A percentile compares a stretch with the other conserved stretches of the same genome.
Conservation (phyloP, 495 filamentous ascomycete species). For the Neohortaea acidophila region DNA sequence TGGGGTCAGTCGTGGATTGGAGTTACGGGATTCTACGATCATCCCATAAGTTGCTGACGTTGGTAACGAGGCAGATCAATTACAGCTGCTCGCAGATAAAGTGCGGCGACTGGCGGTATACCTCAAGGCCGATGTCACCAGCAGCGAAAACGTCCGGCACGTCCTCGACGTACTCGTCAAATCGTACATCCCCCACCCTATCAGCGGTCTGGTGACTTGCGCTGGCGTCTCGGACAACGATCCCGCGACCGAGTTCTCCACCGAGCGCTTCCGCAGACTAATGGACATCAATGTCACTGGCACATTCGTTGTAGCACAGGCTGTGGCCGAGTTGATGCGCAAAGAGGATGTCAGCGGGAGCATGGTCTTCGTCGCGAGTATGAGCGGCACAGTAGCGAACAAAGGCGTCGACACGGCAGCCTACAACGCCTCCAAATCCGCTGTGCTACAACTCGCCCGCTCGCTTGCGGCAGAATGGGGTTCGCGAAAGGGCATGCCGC, state of each 20-base stretch:
- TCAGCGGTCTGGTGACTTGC: constrained; percentile 11
- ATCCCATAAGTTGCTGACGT: too few relatives aligned
- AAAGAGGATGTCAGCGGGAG: constrained; percentile 9
- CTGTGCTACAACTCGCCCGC: constrained; percentile 17
- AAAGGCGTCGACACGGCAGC: constrained; percentile 14
- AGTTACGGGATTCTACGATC: background rate
- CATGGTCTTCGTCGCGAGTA: constrained; percentile 18
- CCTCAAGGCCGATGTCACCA: constrained; percentile 2
- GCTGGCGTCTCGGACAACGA: constrained; percentile 8
- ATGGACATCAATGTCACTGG: constrained; percentile 14
- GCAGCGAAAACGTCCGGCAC: background rate
- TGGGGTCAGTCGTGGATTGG: too few relatives aligned
- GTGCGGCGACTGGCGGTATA: background rate
- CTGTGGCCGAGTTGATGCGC: constrained; percentile 10
- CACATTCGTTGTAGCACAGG: constrained; percentile 9
- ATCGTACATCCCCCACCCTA: background rate
- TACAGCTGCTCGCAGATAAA: background rate
- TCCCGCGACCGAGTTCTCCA: constrained; percentile 6
- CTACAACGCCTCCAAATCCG: constrained; percentile 20
- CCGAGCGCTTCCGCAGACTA: constrained; percentile 7
- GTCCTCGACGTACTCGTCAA: background rate
- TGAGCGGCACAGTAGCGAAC: constrained; percentile 17
- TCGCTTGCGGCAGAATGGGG: constrained; percentile 20
- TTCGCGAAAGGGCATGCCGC: constrained; percentile 8
- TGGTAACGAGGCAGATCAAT: background rate